Percentiles rank a stretch among this genome's conserved stretches.
Evolutionary conservation across 805 yeast species (phyloP).

Genomic region (Cephaloascus fragrans): DNA sequence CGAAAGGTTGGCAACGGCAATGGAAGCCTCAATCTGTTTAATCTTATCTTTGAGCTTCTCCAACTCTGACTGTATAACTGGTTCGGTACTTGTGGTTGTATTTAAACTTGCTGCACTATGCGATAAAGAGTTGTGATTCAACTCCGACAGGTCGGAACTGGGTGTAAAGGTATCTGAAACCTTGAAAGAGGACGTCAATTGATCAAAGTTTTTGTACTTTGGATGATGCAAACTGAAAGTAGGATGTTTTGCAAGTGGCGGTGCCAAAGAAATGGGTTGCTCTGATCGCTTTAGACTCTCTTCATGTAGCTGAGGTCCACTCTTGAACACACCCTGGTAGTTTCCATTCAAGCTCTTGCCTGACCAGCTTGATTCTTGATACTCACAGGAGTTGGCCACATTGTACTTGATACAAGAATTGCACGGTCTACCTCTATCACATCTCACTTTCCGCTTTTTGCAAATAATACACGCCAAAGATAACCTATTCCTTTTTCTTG

Average conservation of each 20-base stretch:
- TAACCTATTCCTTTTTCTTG: conserved; percentile 9
- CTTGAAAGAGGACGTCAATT: background rate
- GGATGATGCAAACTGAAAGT: too few relatives aligned
- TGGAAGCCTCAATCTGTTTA: conserved; percentile 34
- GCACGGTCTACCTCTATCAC: conserved; percentile 20
- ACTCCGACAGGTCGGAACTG: too few relatives aligned
- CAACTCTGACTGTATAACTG: background rate
- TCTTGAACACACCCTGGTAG: background rate
- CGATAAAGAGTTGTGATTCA: background rate
- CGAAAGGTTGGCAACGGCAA: conserved; percentile 20
- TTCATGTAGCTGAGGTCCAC: background rate
- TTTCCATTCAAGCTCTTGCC: background rate
- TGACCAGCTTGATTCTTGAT: background rate
- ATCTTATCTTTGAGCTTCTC: conserved; percentile 31
- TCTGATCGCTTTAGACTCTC: background rate
- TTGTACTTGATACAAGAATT: conserved; percentile 13
- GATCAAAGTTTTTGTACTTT: background rate
- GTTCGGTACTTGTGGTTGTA: background rate
- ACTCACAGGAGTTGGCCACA: conserved; percentile 1
- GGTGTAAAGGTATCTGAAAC: background rate
- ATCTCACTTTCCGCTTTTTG: conserved; percentile 17
- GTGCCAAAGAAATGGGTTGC: background rate
- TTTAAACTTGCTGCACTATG: background rate
- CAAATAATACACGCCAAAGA: conserved; percentile 17
- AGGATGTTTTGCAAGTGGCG: background rate